Conservation (phyloP, 164 flowering plant species). For the Brasenia schreberi region DNA sequence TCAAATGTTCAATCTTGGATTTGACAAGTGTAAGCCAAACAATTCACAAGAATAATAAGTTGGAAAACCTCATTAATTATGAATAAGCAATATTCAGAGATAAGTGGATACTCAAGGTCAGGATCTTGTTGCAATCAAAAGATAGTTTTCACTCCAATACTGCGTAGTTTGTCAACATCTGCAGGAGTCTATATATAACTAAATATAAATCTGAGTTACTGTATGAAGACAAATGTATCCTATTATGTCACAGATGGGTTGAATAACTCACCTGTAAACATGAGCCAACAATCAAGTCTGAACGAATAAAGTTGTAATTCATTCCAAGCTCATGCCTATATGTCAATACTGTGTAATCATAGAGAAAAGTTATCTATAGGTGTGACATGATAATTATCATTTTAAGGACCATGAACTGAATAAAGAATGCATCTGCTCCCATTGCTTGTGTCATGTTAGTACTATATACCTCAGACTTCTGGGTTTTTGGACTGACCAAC, state of each 20-base stretch:
- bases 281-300: slow-evolving; percentile 94
- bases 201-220: neutral
- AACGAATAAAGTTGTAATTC: slow-evolving; percentile 84
- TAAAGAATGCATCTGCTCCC: slow-evolving; percentile 78
- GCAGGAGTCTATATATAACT: slow-evolving; percentile 49
- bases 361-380: neutral
- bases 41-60: no score
- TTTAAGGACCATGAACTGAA: neutral
- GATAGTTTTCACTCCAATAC: slow-evolving; percentile 78
- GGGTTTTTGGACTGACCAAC: slow-evolving; percentile 12
- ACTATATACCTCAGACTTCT: slow-evolving; percentile 74
- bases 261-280: slow-evolving; percentile 66
- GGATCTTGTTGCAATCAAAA: slow-evolving; percentile 92
- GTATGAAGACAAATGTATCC: neutral
- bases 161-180: slow-evolving; percentile 90
- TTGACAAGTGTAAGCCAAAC: no score
- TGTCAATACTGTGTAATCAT: slow-evolving; percentile 46
- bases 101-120: slow-evolving; percentile 89
- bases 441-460: slow-evolving; percentile 82
- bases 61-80: neutral
- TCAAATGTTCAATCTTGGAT: no score
- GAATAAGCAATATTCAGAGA: neutral
- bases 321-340: slow-evolving; percentile 96
- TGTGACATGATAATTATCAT: neutral
- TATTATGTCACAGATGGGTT: neutral